Conservation (phyloP, 208 protist genomes). For the Leishmania aethiopica region DNA sequence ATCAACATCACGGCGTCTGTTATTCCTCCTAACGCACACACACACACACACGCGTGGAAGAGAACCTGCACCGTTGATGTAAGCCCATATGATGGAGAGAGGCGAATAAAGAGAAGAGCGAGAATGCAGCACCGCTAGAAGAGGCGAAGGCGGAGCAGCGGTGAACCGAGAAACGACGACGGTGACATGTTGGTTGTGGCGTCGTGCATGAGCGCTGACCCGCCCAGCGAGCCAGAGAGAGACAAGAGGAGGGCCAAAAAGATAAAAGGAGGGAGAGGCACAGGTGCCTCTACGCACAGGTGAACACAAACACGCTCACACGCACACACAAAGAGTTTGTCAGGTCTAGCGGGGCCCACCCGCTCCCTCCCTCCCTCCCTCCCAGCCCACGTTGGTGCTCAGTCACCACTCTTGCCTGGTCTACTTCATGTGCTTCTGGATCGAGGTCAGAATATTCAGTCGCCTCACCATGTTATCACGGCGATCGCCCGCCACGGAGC, state of each 20-base stretch:
- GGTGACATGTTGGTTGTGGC: too few species aligned
- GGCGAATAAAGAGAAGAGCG: neutral
- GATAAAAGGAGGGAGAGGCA: neutral
- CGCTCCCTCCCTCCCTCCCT: neutral
- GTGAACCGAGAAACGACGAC: neutral
- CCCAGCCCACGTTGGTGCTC: neutral
- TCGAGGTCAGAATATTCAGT: constrained; percentile 52
- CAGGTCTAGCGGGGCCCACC: neutral
- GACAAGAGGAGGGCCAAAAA: neutral
- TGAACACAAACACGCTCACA: neutral
- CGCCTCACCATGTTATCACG: constrained; percentile 55
- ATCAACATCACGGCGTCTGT: neutral
- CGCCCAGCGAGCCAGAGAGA: neutral
- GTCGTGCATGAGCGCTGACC: neutral
- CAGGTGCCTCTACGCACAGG: neutral
- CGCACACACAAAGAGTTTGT: neutral
- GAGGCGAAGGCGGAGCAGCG: neutral
- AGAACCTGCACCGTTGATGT: neutral
- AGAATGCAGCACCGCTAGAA: neutral
- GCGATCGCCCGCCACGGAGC: constrained; percentile 22
- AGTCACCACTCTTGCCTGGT: neutral
- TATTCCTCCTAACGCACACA: neutral
- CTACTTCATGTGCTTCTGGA: constrained; percentile 27
- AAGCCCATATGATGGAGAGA: neutral
- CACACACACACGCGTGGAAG: neutral